Percentiles rank a stretch among this genome's conserved stretches.
Evolutionary conservation across 106 monocot genomes (phyloP).

Genomic region (Phalaenopsis aphrodite): DNA sequence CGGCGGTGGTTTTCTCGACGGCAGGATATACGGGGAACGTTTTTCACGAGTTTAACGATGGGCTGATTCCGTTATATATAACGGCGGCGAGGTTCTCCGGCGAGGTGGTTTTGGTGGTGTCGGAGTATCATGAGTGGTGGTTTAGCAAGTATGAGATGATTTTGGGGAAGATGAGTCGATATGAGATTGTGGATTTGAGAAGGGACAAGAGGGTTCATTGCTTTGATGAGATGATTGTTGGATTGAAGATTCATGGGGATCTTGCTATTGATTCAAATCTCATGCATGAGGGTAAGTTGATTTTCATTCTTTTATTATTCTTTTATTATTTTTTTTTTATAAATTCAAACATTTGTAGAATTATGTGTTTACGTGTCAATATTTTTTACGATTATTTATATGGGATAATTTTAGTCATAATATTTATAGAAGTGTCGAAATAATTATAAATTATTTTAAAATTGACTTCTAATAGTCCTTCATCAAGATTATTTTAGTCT

Average conservation of each 20-base stretch:
- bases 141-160: conserved; percentile 30
- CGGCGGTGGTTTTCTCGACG: conserved; percentile 79
- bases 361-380: too few relatives aligned
- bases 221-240: conserved; percentile 76
- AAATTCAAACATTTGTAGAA: not conserved
- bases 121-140: conserved; percentile 84
- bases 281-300: conserved; percentile 46
- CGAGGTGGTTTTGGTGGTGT: conserved; percentile 62
- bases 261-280: conserved; percentile 54
- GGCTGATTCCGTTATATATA: conserved; percentile 65
- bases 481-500: too few relatives aligned
- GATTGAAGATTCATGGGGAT: conserved; percentile 72
- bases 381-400: too few relatives aligned
- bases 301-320: not conserved
- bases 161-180: conserved; percentile 39
- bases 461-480: too few relatives aligned
- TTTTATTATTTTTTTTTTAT: not conserved
- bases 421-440: too few relatives aligned
- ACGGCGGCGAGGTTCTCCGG: conserved; percentile 55
- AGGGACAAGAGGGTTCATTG: conserved; percentile 66
- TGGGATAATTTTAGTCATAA: too few relatives aligned
- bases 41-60: conserved; percentile 72
- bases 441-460: too few relatives aligned
- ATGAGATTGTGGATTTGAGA: conserved; percentile 53
- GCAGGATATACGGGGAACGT: conserved; percentile 98